A percentile compares a stretch with the other conserved stretches of the same genome.
phyloP scores from a whole-genome alignment of 768 basidiomycete species.

The Agaricus sinodeliciosus region DNA sequence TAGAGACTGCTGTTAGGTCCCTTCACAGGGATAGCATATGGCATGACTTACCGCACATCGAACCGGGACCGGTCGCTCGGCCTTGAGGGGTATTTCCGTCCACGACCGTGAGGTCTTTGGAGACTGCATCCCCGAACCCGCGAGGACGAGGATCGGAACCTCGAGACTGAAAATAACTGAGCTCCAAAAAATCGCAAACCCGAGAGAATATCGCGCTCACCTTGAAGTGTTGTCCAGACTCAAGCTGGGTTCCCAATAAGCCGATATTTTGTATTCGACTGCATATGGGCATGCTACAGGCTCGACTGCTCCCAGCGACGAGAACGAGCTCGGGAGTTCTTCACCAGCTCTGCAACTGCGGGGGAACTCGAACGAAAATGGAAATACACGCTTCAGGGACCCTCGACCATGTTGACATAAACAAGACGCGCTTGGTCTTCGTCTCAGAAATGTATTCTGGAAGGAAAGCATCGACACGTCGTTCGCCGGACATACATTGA shows the following conservation, averaged over 20 bases:
- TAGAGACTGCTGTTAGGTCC: slow-evolving; percentile 18
- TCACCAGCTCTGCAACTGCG: slow-evolving; percentile 41
- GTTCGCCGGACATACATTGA: slow-evolving; percentile 32
- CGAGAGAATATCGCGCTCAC: slow-evolving; percentile 33
- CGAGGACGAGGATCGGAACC: slow-evolving; percentile 56
- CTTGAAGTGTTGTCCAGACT: slow-evolving; percentile 34
- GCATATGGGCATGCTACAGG: slow-evolving; percentile 23
- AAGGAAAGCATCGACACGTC: slow-evolving; percentile 30
- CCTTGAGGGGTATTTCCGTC: slow-evolving; percentile 61
- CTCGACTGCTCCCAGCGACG: slow-evolving; percentile 25
- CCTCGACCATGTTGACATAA: slow-evolving; percentile 23
- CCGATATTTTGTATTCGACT: slow-evolving; percentile 50
- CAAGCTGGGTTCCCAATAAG: slow-evolving; percentile 50
- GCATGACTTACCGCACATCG: slow-evolving; percentile 52
- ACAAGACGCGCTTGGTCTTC: slow-evolving; percentile 38
- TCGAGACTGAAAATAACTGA: slow-evolving; percentile 40
- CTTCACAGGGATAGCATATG: slow-evolving; percentile 2
- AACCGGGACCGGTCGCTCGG: slow-evolving; percentile 58
- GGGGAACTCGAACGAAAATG: slow-evolving; percentile 55
- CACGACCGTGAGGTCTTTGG: slow-evolving; percentile 42
- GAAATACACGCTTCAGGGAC: slow-evolving; percentile 32
- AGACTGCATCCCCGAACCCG: slow-evolving; percentile 49
- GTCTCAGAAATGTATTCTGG: slow-evolving; percentile 36
- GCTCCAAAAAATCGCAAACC: slow-evolving; percentile 1
- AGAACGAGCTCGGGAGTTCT: slow-evolving; percentile 58